Evolutionary conservation across 2,329 filamentous ascomycete species (phyloP).

Genomic region (Pseudogymnoascus sp.): DNA sequence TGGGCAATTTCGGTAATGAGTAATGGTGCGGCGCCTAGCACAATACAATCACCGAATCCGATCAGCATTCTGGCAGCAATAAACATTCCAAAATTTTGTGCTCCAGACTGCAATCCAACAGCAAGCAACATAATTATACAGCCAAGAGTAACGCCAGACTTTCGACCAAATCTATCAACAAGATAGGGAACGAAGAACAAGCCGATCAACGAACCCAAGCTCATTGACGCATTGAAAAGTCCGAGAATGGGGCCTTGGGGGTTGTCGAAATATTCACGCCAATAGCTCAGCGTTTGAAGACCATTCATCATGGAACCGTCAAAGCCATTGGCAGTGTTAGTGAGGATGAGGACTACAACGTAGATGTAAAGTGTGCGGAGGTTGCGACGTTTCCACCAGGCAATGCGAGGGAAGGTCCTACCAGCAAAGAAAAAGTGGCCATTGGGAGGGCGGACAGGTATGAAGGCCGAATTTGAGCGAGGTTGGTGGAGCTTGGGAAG

Average conservation of each 20-base stretch:
- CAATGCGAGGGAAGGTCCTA: slow-evolving; percentile 22
- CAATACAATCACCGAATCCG: slow-evolving; percentile 32
- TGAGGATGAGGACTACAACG: slow-evolving; percentile 26
- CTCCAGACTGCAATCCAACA: slow-evolving; percentile 30
- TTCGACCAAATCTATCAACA: slow-evolving; percentile 27
- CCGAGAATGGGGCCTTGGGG: slow-evolving; percentile 30
- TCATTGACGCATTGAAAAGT: slow-evolving; percentile 28
- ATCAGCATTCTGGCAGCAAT: slow-evolving; percentile 29
- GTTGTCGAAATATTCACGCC: slow-evolving; percentile 34
- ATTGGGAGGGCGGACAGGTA: not conserved
- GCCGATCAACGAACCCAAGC: not conserved
- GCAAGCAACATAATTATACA: slow-evolving; percentile 31
- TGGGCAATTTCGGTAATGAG: slow-evolving; percentile 28
- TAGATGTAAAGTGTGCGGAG: slow-evolving; percentile 28
- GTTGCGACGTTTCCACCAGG: slow-evolving; percentile 26
- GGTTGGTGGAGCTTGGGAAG: not conserved
- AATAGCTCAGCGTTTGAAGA: slow-evolving; percentile 37
- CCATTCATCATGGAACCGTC: slow-evolving; percentile 41
- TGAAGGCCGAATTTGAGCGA: not conserved
- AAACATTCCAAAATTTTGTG: slow-evolving; percentile 33
- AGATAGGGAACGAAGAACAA: slow-evolving; percentile 27
- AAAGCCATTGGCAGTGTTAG: slow-evolving; percentile 31
- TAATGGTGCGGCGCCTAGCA: slow-evolving; percentile 29
- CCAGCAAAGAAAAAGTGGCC: slow-evolving; percentile 18
- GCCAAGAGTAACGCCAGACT: slow-evolving; percentile 24